Conservation (phyloP, 2,329 filamentous ascomycete genomes). For the Scedosporium apiospermum region DNA sequence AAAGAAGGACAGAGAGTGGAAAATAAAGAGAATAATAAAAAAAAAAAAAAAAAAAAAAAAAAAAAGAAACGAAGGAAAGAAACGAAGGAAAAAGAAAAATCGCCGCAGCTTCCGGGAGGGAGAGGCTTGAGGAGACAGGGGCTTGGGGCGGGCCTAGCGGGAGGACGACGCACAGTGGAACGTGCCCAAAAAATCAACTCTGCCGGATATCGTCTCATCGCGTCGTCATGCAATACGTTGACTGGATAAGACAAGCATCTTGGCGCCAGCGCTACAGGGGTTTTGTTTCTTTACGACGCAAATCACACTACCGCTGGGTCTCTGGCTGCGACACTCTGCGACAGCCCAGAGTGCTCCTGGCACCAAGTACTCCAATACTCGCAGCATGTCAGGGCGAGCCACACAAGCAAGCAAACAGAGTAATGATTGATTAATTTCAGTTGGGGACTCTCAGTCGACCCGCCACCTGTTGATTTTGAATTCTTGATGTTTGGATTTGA, state of each 20-base stretch:
- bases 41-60: too few species aligned
- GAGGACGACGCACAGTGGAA: not conserved
- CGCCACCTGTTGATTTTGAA: too few species aligned
- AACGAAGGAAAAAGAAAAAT: not conserved
- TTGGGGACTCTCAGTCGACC: too few species aligned
- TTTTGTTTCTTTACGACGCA: not conserved
- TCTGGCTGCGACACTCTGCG: not conserved
- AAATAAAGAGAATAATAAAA: too few species aligned
- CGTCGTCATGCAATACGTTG: not conserved
- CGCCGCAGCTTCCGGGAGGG: constrained; percentile 1
- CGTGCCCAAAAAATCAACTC: not conserved
- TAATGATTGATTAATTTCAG: too few species aligned
- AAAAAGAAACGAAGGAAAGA: not conserved
- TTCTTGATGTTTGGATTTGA: too few species aligned
- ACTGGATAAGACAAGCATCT: not conserved
- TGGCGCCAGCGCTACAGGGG: not conserved
- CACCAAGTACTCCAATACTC: too few species aligned
- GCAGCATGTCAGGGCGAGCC: too few species aligned
- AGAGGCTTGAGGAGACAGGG: not conserved
- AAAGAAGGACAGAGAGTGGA: too few species aligned
- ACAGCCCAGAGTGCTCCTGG: too few species aligned
- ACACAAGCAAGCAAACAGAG: too few species aligned
- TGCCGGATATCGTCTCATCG: not conserved
- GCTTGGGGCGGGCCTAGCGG: not conserved
- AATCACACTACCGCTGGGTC: not conserved